Conservation (phyloP, 192 early-diverging fungal genomes). For the Linnemannia zychae region DNA sequence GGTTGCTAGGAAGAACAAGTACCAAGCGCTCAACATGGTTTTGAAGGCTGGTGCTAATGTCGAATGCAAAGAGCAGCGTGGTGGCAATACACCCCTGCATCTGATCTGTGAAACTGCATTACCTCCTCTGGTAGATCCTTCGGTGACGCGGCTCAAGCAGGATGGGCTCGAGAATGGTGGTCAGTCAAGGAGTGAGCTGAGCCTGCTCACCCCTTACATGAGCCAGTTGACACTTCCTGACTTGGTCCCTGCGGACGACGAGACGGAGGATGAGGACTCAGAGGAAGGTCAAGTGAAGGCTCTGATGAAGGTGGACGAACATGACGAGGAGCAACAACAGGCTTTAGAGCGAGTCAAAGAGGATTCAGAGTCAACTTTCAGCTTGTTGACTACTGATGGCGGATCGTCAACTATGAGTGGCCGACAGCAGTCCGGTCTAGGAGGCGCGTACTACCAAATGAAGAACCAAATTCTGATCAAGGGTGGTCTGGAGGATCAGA, state of each 20-base stretch:
- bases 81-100: slow-evolving; percentile 46
- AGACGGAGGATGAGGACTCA: slow-evolving; percentile 28
- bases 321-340: slow-evolving; percentile 45
- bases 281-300: slow-evolving; percentile 38
- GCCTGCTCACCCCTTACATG: slow-evolving; percentile 6
- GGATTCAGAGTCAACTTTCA: slow-evolving; percentile 31
- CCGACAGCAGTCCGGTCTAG: slow-evolving; percentile 1
- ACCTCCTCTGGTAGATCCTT: slow-evolving; percentile 15
- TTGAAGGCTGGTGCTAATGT: slow-evolving; percentile 50
- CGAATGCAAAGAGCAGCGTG: slow-evolving; percentile 37
- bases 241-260: neutral
- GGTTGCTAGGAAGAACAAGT: slow-evolving; percentile 53
- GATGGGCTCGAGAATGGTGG: neutral
- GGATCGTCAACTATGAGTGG: neutral
- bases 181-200: slow-evolving; percentile 5
- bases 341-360: slow-evolving; percentile 35
- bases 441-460: slow-evolving; percentile 36
- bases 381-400: slow-evolving; percentile 5
- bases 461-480: slow-evolving; percentile 41
- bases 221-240: slow-evolving; percentile 31
- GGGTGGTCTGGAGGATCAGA: slow-evolving; percentile 51
- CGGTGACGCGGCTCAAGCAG: neutral
- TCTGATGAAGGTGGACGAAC: slow-evolving; percentile 21
- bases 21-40: slow-evolving; percentile 47
- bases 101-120: slow-evolving; percentile 46